These are phyloP conservation scores for Coccomyxa sp. DNA, from an alignment of 139 green algal genomes.

Conservation along the genomic window DNA sequence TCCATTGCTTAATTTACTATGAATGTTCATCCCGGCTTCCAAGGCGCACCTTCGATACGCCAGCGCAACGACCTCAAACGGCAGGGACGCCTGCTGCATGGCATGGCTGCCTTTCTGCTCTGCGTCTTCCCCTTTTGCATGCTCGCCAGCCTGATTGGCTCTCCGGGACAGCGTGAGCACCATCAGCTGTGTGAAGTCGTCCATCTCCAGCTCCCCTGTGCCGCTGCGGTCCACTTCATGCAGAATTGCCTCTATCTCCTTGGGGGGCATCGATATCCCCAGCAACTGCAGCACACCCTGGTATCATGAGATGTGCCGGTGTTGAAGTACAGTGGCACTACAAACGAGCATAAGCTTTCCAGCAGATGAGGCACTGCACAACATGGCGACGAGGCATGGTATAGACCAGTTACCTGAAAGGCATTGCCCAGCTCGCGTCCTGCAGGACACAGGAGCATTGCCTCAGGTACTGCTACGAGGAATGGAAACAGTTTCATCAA, in stretches of 20 bases:
- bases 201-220: slow-evolving; percentile 34
- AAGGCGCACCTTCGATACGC: slow-evolving; percentile 3
- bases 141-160: too few species aligned
- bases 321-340: too few species aligned
- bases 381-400: too few species aligned
- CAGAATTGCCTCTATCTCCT: slow-evolving; percentile 47
- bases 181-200: slow-evolving; percentile 46
- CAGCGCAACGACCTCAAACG: slow-evolving; percentile 5
- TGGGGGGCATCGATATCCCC: slow-evolving; percentile 17
- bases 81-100: background rate
- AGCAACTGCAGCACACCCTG: slow-evolving; percentile 23
- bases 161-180: background rate
- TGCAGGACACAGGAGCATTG: too few species aligned
- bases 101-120: background rate
- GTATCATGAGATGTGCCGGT: too few species aligned
- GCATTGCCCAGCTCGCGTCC: background rate
- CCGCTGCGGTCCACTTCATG: slow-evolving; percentile 61
- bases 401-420: background rate
- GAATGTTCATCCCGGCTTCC: background rate
- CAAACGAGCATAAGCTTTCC: too few species aligned
- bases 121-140: background rate
- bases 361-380: too few species aligned
- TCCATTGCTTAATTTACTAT: too few species aligned
- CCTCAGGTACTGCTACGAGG: too few species aligned
- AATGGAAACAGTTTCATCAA: too few species aligned